A percentile compares a stretch with the other conserved stretches of the same genome.
Conservation (phyloP, 805 yeast genomes). For the Metschnikowia vanudenii region DNA sequence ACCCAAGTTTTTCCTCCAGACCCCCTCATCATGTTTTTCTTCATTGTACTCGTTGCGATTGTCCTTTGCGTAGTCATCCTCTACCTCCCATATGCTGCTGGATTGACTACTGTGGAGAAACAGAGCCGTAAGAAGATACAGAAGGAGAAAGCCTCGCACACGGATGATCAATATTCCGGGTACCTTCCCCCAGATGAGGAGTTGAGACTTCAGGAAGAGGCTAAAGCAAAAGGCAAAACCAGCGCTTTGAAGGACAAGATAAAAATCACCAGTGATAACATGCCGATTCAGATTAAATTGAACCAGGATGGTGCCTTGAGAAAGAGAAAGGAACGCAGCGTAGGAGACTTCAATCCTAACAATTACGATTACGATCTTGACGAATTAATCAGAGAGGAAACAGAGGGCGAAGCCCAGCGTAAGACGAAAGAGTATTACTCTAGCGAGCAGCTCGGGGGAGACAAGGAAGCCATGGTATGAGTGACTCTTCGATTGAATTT, state of each 20-base stretch:
- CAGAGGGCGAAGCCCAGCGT: constrained; percentile 20
- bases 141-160: constrained; percentile 5
- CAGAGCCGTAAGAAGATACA: constrained; percentile 19
- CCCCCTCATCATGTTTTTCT: constrained; percentile 31
- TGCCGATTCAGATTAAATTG: constrained; percentile 37
- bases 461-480: constrained; percentile 21
- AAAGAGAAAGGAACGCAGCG: constrained; percentile 35
- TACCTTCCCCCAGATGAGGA: constrained; percentile 44
- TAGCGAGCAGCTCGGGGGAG: constrained; percentile 14
- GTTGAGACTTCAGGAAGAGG: constrained; percentile 14
- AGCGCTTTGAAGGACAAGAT: constrained; percentile 30
- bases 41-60: constrained; percentile 40
- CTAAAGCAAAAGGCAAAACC: constrained; percentile 13
- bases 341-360: constrained; percentile 39
- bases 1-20: not conserved
- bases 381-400: constrained; percentile 40
- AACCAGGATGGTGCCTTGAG: constrained; percentile 25
- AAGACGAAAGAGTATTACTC: constrained; percentile 13
- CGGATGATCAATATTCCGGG: constrained; percentile 24
- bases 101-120: constrained; percentile 45
- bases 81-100: constrained; percentile 49
- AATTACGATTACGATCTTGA: constrained; percentile 45
- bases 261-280: constrained; percentile 34
- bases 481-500: not conserved
- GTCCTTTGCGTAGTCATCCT: constrained; percentile 41